Conservation (phyloP, 2,329 filamentous ascomycete species). For the Xenoacremonium recifei region DNA sequence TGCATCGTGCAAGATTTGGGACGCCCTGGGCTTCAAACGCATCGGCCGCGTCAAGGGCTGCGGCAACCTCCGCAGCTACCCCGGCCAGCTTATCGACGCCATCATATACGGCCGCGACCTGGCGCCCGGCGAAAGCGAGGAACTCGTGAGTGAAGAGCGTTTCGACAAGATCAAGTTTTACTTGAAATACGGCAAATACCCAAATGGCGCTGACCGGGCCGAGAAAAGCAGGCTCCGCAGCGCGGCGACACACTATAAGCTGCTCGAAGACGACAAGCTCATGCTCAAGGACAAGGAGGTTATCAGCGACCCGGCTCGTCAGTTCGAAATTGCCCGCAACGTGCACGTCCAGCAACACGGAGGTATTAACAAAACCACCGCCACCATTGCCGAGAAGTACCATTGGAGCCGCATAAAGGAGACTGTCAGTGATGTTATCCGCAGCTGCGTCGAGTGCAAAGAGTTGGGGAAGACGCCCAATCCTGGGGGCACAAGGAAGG, state of each 20-base stretch:
- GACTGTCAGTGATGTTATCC: constrained; percentile 91
- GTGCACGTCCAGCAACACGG: constrained; percentile 77
- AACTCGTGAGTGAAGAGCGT: constrained; percentile 88
- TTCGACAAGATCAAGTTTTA: constrained; percentile 99
- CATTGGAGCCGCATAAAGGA: constrained; percentile 99
- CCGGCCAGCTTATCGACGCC: constrained; percentile 68
- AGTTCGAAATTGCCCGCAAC: constrained; percentile 83
- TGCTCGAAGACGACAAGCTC: constrained; percentile 73
- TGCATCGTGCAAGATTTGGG: constrained; percentile 87
- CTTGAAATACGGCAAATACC: constrained; percentile 91
- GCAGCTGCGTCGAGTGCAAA: constrained; percentile 87
- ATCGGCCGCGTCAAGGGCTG: constrained; percentile 79
- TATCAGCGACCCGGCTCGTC: constrained; percentile 81
- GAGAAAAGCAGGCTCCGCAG: constrained; percentile 94
- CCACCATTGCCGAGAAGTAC: constrained; percentile 87
- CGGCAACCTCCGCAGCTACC: constrained; percentile 67
- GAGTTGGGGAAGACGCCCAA: constrained; percentile 63
- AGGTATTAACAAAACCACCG: constrained; percentile 98
- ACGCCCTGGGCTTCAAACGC: constrained; percentile 86
- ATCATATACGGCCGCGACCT: constrained; percentile 75
- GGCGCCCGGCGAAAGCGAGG: constrained; percentile 62
- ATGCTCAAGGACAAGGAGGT: constrained; percentile 99
- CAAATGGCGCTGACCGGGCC: constrained; percentile 85
- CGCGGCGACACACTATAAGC: constrained; percentile 92
- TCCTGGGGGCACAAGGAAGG: constrained; percentile 25